Evolutionary conservation across 345 rosid genomes (phyloP), one percentile per base, ranked within the genome.

Genomic region (Citrus unshiu): DNA sequence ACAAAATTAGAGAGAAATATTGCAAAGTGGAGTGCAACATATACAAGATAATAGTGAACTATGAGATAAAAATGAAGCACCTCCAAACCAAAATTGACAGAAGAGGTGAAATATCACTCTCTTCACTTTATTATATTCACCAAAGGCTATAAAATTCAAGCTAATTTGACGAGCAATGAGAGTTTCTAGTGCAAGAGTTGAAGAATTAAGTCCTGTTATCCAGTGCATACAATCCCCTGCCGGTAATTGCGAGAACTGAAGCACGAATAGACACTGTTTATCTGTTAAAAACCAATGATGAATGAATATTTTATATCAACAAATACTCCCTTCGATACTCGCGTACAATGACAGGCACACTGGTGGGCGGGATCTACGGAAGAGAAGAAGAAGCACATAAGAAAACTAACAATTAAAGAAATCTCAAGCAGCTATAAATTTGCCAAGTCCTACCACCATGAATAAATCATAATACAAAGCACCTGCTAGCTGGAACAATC

Each of bases 261-360:
- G 34, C 74, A 74, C 46, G 6, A 35, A 59, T 16, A 37, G 63
- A 64, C 35, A 73, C 57, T 57, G 58, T 56, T 61, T 14, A 27
- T 59, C 71, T 76, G 72, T 62, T 21, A 63, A 57, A 35, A 5
- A 4, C 7, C 35, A 62, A 4, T 9, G 32, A 12, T 40, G 27
- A 32, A 57, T 68, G 59, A 74, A 70, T 69, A 19, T 54, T 54
- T 19, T 54, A 91, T 66, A 91, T 85, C 88, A 85, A 86, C 80
- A 87, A 77, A 49, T 86, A 80, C 77, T 93, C 95, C 84, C 88
- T 87, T 60, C 89, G 25, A 80, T 90, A 87, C 70, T 89, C 95
- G 13, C 94, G 88, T 30, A 91, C 94, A 7, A 91, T 93, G 61
- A 89, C 95, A 25, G 97, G 93, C 77, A 93, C 93, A 72, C 95